A percentile compares a stretch with the other conserved stretches of the same genome.
phyloP scores from a whole-genome alignment of 805 yeast species.

The Metschnikowia aberdeeniae region DNA sequence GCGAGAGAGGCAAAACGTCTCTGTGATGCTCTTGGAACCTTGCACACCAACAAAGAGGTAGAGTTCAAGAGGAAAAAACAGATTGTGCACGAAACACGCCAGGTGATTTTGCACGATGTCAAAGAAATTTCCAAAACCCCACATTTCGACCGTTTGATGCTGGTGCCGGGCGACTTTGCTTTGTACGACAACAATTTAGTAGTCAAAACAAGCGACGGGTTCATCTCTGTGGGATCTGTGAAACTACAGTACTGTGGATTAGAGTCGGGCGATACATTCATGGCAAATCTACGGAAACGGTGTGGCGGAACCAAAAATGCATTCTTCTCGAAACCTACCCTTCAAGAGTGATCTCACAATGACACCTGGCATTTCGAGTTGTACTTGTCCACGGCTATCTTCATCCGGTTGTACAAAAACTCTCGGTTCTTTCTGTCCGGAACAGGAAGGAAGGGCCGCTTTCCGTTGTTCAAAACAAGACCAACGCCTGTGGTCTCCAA shows the following conservation, averaged over 20 bases:
- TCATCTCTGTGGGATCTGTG: constrained; percentile 31
- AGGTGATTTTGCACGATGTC: constrained; percentile 46
- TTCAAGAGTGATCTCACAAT: neutral
- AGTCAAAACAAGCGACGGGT: constrained; percentile 44
- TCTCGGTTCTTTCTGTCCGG: constrained; percentile 60
- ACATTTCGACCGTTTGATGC: neutral
- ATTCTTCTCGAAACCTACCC: constrained; percentile 6
- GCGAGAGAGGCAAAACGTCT: constrained; percentile 39
- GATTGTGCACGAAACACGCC: constrained; percentile 25
- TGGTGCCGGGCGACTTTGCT: constrained; percentile 22
- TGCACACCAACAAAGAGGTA: constrained; percentile 43
- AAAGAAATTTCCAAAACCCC: constrained; percentile 1
- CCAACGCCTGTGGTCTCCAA: constrained; percentile 77
- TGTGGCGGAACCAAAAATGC: constrained; percentile 31
- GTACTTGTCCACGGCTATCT: constrained; percentile 75
- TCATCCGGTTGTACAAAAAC: constrained; percentile 67
- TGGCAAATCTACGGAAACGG: constrained; percentile 42
- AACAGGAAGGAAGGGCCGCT: constrained; percentile 68
- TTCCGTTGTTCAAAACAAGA: constrained; percentile 47
- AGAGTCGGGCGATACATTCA: constrained; percentile 46
- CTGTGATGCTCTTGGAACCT: constrained; percentile 52
- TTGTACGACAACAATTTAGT: constrained; percentile 22
- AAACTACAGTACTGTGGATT: constrained; percentile 54
- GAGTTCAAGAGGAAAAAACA: constrained; percentile 31
- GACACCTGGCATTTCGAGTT: constrained; percentile 64